These are phyloP conservation scores for Verticillium nubilum DNA, from an alignment of 2,329 filamentous ascomycete genomes.

Conservation along the genomic window DNA sequence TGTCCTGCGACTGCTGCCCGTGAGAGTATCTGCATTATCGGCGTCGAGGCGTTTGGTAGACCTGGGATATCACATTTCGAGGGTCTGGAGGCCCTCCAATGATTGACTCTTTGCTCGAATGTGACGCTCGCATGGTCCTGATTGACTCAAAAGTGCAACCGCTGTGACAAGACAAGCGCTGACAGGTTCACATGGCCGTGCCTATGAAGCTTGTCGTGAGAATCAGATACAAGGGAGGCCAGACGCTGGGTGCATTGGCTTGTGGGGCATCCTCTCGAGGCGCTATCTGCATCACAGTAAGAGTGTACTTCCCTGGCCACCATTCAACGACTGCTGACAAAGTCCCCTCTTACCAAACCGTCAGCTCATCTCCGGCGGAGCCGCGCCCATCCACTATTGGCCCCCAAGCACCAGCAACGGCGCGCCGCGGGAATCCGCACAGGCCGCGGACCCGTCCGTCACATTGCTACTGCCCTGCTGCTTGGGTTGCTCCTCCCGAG, in stretches of 20 bases:
- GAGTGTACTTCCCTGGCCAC: neutral
- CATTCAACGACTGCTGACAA: neutral
- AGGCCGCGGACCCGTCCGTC: neutral
- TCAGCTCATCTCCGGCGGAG: neutral
- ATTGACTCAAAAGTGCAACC: no score
- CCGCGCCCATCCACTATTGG: neutral
- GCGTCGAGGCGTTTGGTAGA: constrained; percentile 1
- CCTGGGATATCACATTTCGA: neutral
- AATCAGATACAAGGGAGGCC: neutral
- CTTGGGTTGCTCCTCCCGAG: neutral
- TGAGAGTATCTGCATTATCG: neutral
- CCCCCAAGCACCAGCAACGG: neutral
- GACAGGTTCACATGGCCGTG: no score
- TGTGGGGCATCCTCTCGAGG: neutral
- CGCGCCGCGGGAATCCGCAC: neutral
- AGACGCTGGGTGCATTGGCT: neutral
- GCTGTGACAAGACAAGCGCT: no score
- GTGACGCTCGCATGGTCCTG: neutral
- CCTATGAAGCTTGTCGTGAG: neutral
- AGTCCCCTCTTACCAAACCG: neutral
- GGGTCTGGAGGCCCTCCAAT: neutral
- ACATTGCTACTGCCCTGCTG: neutral
- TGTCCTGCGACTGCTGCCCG: neutral
- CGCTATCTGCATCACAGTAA: neutral
- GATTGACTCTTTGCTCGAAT: neutral